Evolutionary conservation across 78 protist genomes (phyloP).

Genomic region (Isochrysis galbana): DNA sequence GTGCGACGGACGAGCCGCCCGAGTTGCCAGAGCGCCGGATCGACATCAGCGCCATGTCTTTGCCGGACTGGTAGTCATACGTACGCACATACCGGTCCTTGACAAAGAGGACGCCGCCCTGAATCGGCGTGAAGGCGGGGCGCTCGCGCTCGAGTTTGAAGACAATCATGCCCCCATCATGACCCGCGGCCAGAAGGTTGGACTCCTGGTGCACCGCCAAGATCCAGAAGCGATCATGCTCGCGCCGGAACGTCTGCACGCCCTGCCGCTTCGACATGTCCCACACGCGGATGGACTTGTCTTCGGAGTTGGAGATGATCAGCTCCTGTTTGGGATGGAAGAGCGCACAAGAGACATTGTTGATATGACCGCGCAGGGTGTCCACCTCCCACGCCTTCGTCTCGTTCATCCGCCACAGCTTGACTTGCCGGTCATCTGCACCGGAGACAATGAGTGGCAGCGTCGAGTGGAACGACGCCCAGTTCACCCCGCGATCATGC

Average conservation of each 20-base stretch:
- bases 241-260: conserved; percentile 86
- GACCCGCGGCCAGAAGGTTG: conserved; percentile 94
- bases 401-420: conserved; percentile 93
- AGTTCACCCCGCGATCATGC: conserved; percentile 95
- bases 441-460: conserved; percentile 89
- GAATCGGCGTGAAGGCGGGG: conserved; percentile 7
- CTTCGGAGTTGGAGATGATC: conserved; percentile 89
- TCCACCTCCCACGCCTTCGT: conserved; percentile 87
- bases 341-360: conserved; percentile 93
- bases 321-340: conserved; percentile 91
- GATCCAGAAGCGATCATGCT: conserved; percentile 97
- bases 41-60: conserved; percentile 33
- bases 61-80: conserved; percentile 61
- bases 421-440: conserved; percentile 92
- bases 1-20: not conserved
- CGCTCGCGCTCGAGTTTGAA: conserved; percentile 86
- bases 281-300: conserved; percentile 96
- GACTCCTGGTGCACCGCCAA: conserved; percentile 84
- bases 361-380: conserved; percentile 91
- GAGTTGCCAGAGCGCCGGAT: conserved; percentile 26
- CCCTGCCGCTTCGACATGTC: conserved; percentile 79
- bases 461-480: conserved; percentile 97
- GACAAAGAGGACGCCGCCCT: not conserved
- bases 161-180: conserved; percentile 92
- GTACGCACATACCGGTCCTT: conserved; percentile 75